Percentiles rank a stretch among this genome's conserved stretches.
These are phyloP conservation scores for Fusarium acutatum DNA, from an alignment of 2,329 filamentous ascomycete genomes.

Conservation along the genomic window DNA sequence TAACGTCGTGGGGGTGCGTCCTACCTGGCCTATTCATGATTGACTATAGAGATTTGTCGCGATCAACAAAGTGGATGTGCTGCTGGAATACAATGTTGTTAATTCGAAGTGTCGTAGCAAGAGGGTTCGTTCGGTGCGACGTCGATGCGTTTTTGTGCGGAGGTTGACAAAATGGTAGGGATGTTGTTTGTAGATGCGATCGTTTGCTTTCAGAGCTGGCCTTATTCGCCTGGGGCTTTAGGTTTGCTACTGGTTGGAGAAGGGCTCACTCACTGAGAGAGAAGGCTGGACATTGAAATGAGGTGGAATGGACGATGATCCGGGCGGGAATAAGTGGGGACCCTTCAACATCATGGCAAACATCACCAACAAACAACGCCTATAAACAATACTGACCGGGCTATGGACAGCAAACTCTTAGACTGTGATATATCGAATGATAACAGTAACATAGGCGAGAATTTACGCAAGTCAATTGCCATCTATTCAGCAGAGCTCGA, in stretches of 20 bases:
- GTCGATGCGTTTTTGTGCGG: conserved; percentile 35
- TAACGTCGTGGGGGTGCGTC: conserved; percentile 44
- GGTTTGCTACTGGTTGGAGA: conserved; percentile 36
- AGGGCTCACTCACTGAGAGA: conserved; percentile 18
- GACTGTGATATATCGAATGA: neutral
- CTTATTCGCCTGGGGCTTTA: conserved; percentile 31
- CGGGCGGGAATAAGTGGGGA: conserved; percentile 52
- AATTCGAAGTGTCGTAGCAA: conserved; percentile 23
- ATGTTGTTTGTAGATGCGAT: conserved; percentile 34
- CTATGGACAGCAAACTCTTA: neutral
- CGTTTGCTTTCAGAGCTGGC: conserved; percentile 26
- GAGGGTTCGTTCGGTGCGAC: conserved; percentile 24
- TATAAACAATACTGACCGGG: neutral
- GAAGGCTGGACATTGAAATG: conserved; percentile 35
- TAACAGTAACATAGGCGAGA: conserved; percentile 28
- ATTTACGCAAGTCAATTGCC: rapidly evolving
- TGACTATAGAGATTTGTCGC: conserved; percentile 47
- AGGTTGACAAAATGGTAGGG: conserved; percentile 33
- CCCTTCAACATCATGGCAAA: conserved; percentile 43
- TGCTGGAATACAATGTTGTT: conserved; percentile 6
- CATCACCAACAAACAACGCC: conserved; percentile 25
- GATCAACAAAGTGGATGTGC: conserved; percentile 19
- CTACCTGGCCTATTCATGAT: conserved; percentile 71
- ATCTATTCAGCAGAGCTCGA: rapidly evolving
- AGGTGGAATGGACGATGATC: conserved; percentile 35